A percentile compares a stretch with the other conserved stretches of the same genome.
phyloP scores from a whole-genome alignment of 208 protist genomes.

The Leishmania tarentolae region DNA sequence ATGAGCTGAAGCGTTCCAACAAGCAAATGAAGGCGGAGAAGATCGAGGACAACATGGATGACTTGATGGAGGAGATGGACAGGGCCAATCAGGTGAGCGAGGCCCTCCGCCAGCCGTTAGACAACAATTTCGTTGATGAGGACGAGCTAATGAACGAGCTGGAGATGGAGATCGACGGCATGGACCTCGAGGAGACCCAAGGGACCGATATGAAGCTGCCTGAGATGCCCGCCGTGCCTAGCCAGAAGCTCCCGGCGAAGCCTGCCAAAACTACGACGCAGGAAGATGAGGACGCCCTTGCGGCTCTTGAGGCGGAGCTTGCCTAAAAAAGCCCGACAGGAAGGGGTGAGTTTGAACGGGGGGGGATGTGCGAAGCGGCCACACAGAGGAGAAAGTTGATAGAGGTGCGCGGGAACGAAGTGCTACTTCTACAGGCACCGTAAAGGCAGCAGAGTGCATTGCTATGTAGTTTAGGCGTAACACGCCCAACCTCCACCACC shows the following conservation, averaged over 20 bases:
- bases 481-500: background rate
- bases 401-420: background rate
- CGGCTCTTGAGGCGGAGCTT: slow-evolving; percentile 73
- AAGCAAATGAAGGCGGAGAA: slow-evolving; percentile 88
- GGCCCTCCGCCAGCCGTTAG: slow-evolving; percentile 81
- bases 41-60: slow-evolving; percentile 90
- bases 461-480: background rate
- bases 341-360: background rate
- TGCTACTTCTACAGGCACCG: background rate
- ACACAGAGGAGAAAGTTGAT: background rate
- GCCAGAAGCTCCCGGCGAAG: slow-evolving; percentile 48
- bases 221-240: slow-evolving; percentile 35
- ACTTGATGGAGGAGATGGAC: slow-evolving; percentile 91
- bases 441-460: background rate
- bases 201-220: slow-evolving; percentile 26
- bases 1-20: slow-evolving; percentile 79
- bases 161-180: slow-evolving; percentile 62
- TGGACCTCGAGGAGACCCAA: slow-evolving; percentile 35
- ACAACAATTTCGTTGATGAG: slow-evolving; percentile 78
- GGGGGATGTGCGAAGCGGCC: background rate
- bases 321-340: slow-evolving; percentile 15
- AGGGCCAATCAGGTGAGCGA: slow-evolving; percentile 88
- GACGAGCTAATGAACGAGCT: slow-evolving; percentile 87
- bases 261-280: slow-evolving; percentile 37
- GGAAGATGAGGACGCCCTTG: slow-evolving; percentile 80